phyloP scores from a whole-genome alignment of 176 grass and related monocot species.

The Aechmea fasciata region DNA sequence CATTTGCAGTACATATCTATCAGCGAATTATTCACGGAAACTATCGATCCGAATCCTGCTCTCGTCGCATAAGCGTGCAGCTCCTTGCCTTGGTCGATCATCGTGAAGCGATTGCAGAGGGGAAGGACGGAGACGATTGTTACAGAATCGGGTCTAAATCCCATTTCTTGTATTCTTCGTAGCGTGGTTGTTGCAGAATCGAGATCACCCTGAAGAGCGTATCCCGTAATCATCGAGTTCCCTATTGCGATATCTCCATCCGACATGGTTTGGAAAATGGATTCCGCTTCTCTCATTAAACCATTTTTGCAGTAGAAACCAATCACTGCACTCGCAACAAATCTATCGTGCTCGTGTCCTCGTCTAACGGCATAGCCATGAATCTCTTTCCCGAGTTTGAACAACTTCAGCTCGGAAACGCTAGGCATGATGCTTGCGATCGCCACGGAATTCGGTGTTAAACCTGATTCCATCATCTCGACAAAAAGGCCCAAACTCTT shows the following conservation, averaged over 20 bases:
- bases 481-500: conserved; percentile 21
- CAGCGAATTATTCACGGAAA: conserved; percentile 53
- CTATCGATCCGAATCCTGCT: conserved; percentile 22
- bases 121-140: conserved; percentile 47
- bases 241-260: conserved; percentile 42
- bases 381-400: conserved; percentile 28
- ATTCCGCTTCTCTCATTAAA: conserved; percentile 22
- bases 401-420: conserved; percentile 31
- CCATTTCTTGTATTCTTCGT: conserved; percentile 18
- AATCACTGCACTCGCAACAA: conserved; percentile 41
- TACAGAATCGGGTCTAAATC: conserved; percentile 43
- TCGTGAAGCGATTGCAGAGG: conserved; percentile 34
- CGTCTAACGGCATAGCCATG: conserved; percentile 41
- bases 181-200: conserved; percentile 37
- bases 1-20: conserved; percentile 68
- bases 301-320: conserved; percentile 43
- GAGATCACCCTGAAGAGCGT: conserved; percentile 27
- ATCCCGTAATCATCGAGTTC: conserved; percentile 51
- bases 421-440: conserved; percentile 46
- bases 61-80: conserved; percentile 40
- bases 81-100: conserved; percentile 36
- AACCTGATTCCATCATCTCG: conserved; percentile 38
- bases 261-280: conserved; percentile 18
- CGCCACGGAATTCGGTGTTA: conserved; percentile 34
- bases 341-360: conserved; percentile 32